phyloP scores from a whole-genome alignment of 2,329 filamentous ascomycete genomes.

The Aschersonia sp. region DNA sequence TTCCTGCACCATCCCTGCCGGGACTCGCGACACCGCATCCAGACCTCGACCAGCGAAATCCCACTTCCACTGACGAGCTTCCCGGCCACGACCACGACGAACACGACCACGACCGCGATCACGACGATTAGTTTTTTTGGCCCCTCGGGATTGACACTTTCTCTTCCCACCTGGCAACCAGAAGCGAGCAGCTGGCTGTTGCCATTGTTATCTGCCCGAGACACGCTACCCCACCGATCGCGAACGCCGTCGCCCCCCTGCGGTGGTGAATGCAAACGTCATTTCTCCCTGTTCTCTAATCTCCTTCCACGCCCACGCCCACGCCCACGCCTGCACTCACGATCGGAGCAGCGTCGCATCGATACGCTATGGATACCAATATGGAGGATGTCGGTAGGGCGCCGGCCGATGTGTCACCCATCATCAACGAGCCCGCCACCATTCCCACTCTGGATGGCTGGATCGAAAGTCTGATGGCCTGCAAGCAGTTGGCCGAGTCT shows the following conservation, averaged over 20 bases:
- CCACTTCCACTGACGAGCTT: not conserved
- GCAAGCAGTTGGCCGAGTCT: conserved; percentile 91
- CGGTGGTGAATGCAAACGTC: conserved; percentile 12
- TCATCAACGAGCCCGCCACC: conserved; percentile 65
- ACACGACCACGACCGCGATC: not conserved
- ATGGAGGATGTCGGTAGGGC: conserved; percentile 96
- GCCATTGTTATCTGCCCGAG: not conserved
- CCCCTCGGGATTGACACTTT: not conserved
- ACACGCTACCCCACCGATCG: conserved; percentile 8
- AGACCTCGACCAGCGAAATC: not conserved
- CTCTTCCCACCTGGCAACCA: not conserved
- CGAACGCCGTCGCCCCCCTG: conserved; percentile 2
- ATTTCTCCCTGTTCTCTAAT: conserved; percentile 11
- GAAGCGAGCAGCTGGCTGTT: not conserved
- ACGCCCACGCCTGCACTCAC: not conserved
- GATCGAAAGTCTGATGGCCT: conserved; percentile 97
- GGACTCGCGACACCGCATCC: conserved; percentile 1
- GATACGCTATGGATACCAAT: conserved; percentile 70
- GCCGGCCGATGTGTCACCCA: conserved; percentile 62
- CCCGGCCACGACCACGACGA: not conserved
- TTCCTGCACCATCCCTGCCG: conserved; percentile 4
- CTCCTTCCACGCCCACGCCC: conserved; percentile 6
- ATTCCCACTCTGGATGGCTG: conserved; percentile 92
- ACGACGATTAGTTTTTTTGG: not conserved
- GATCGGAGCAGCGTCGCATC: conserved; percentile 7